A percentile compares a stretch with the other conserved stretches of the same genome.
Conservation (phyloP, 2,329 filamentous ascomycete genomes). For the Huntiella abstrusa region DNA sequence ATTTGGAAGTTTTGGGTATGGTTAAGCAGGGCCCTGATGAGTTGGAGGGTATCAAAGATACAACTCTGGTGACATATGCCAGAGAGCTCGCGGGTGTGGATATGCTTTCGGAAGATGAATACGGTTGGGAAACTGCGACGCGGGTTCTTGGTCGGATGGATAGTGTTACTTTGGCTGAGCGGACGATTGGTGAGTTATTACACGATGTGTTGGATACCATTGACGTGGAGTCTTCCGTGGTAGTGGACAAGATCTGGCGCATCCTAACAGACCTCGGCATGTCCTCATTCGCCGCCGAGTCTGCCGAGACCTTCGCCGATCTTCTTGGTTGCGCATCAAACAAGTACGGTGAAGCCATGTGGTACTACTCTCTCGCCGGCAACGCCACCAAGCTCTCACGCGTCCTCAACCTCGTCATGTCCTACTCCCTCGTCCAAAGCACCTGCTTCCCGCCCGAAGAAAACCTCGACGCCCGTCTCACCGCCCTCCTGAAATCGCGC, state of each 20-base stretch:
- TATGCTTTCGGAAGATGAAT: constrained; percentile 29
- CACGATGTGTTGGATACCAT: constrained; percentile 40
- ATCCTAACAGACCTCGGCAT: constrained; percentile 65
- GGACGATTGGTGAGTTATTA: constrained; percentile 56
- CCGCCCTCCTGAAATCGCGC: constrained; percentile 50
- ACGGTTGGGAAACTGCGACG: constrained; percentile 83
- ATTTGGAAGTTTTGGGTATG: constrained; percentile 65
- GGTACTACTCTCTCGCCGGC: constrained; percentile 82
- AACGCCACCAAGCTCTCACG: constrained; percentile 61
- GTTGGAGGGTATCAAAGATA: constrained; percentile 53
- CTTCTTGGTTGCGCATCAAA: constrained; percentile 52
- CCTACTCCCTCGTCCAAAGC: constrained; percentile 72
- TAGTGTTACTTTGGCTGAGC: constrained; percentile 48
- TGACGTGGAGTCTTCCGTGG: constrained; percentile 46
- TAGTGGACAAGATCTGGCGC: constrained; percentile 65
- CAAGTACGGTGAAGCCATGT: constrained; percentile 67
- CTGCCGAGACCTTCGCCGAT: constrained; percentile 77
- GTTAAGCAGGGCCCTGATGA: constrained; percentile 38
- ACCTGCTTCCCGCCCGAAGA: constrained; percentile 53
- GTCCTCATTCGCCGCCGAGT: constrained; percentile 56
- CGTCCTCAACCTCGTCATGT: constrained; percentile 71
- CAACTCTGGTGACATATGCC: constrained; percentile 60
- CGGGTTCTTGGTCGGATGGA: constrained; percentile 68
- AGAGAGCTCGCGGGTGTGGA: constrained; percentile 41
- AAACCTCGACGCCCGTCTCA: constrained; percentile 57